Evolutionary conservation across 208 protist species (phyloP), one percentile per base, ranked within the genome.

Genomic region (Leishmania turanica): DNA sequence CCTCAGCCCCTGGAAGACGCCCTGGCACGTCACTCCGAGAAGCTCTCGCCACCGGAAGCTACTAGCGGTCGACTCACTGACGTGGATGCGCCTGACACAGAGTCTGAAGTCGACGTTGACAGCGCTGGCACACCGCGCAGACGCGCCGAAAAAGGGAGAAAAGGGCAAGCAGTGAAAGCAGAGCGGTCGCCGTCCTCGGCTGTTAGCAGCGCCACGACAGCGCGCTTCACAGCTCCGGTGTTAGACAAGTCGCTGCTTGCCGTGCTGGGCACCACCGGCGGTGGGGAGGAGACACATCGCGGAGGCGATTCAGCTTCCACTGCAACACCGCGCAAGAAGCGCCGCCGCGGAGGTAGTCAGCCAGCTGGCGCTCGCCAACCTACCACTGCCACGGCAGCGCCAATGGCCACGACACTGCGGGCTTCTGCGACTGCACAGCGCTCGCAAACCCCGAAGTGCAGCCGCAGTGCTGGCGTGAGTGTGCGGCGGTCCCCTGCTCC

Each of bases 1-100:
- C 13, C 79, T 34, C 77, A 37, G n/a, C 64, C 60, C 15, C 9
- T 81, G 8, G 72, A 85, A 62, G 82, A 73, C 45, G 77, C 77
- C 2, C 40, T 85, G 17, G 77, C 62, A 31, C 60, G 71, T 27
- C 82, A 81, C 37, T 47, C 40, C 58, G 54, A 76, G 70, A 27
- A 21, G 3, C 72, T 17, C 51, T 45, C 51, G 11, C 69, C 45
- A 73, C 42, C 69, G 34, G 9, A 21, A 73, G 45, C 69, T n/a
- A 73, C 69, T 47, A 45, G 69, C 13, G 9, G 69, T 54, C 15
- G 27, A 19, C 40, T 17, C 3, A 31, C 49, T 9, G 47, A 24
- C 17, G 45, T 17, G 51, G 53, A 8, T 62, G 53, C 51, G 2
- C 31, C 15, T 40, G 34, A 15, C 19, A 62, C 31, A 24, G 24